These are phyloP conservation scores for Coemansia sp. DNA, from an alignment of 192 early-diverging fungal genomes.

Conservation along the genomic window DNA sequence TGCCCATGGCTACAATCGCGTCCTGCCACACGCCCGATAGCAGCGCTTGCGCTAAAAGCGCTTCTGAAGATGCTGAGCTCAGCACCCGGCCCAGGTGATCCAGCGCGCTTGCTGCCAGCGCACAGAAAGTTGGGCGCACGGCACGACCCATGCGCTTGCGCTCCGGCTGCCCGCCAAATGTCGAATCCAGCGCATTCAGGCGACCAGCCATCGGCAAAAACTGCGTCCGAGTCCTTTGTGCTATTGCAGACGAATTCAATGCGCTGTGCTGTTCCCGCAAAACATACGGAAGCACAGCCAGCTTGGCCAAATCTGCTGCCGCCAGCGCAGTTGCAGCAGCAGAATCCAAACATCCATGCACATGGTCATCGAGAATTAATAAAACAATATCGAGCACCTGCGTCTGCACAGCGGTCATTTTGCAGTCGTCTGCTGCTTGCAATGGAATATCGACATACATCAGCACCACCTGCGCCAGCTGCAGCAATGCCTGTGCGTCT, in stretches of 20 bases:
- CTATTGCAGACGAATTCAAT: not conserved
- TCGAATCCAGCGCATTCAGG: not conserved
- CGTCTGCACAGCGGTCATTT: conserved; percentile 65
- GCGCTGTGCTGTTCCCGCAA: not conserved
- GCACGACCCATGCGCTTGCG: conserved; percentile 10
- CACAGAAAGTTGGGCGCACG: conserved; percentile 16
- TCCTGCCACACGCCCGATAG: conserved; percentile 31
- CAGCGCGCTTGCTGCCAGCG: conserved; percentile 27
- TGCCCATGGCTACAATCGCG: conserved; percentile 35
- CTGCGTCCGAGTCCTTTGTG: not conserved
- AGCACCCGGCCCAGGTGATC: conserved; percentile 15
- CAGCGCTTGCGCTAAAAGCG: conserved; percentile 9
- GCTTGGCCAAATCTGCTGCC: conserved; percentile 29
- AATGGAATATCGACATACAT: conserved; percentile 26
- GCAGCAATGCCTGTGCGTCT: conserved; percentile 22
- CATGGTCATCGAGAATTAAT: not conserved
- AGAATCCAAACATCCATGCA: not conserved
- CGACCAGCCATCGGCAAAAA: conserved; percentile 13
- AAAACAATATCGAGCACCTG: conserved; percentile 62
- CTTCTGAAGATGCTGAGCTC: conserved; percentile 3
- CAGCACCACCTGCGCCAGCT: conserved; percentile 13
- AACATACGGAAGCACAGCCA: conserved; percentile 27
- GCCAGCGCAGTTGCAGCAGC: conserved; percentile 15
- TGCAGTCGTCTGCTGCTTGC: conserved; percentile 56
- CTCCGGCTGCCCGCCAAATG: not conserved